Evolutionary conservation across 1,284 basidiomycete genomes (phyloP), one percentile per base, ranked within the genome.

Genomic region (Cryptococcus floricola): DNA sequence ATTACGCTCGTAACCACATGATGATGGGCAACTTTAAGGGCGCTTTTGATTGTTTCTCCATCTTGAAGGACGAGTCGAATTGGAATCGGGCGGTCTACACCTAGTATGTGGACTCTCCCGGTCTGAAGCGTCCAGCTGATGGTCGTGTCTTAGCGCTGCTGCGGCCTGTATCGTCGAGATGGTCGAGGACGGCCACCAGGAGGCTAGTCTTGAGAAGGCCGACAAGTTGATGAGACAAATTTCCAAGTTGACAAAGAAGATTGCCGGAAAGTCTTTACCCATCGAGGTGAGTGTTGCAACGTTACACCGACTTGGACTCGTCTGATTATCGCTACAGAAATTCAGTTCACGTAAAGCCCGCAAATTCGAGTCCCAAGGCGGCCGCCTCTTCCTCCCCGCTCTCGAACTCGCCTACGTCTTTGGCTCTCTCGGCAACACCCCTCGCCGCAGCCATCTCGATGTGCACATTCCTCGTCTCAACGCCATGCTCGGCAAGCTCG

Each of bases 11-110:
- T 38, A 87, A 90, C 28, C 79, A 85, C 63, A 75, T 95, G 9
- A 83, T 87, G 37, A 78, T 89, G 25, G 86, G 83, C 81, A 83
- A 87, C 53, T 80, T 87, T 56, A 75, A 80, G 23, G 81, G 80
- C 8, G 77, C 81, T 5, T 67, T 79, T 57, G 81, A 81, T 57
- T 89, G 85, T 75, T 95, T 89, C 85, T 80, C 82, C 42, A 82
- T 83, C 53, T 77, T 96, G 7, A 82, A 83, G 61, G 78, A 80
- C 47, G 91, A 80, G 65, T 80, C 74, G 13, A 81, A 80, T 82
- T 97, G 93, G 93, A 88, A 86, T 37, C 92, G 94, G 77, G 85
- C 89, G 4, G 87, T 87, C 23, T 97, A 97, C 70, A 77, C 81
- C 57, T 73, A 76, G 77, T 80, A 47, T 70, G 79, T 70, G 54